phyloP scores from a whole-genome alignment of 2,329 filamentous ascomycete species.

The Didymosphaeria variabile region DNA sequence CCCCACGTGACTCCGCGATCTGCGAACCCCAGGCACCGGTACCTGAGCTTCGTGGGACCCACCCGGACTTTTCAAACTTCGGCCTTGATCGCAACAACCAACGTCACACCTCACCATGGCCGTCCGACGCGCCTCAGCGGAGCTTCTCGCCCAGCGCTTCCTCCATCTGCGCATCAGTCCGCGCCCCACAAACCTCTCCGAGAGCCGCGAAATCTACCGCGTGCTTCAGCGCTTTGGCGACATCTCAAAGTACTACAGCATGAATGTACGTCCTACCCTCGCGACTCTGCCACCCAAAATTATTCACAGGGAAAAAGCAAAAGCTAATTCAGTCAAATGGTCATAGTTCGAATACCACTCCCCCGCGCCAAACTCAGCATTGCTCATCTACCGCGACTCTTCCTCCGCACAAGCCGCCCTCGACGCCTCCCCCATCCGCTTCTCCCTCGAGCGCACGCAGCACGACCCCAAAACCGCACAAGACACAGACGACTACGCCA shows the following conservation, averaged over 20 bases:
- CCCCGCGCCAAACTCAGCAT: slow-evolving; percentile 52
- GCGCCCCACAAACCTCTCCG: slow-evolving; percentile 57
- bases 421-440: slow-evolving; percentile 56
- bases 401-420: slow-evolving; percentile 53
- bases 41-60: slow-evolving; percentile 3
- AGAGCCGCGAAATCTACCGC: slow-evolving; percentile 59
- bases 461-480: slow-evolving; percentile 13
- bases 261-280: slow-evolving; percentile 44
- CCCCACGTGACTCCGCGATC: slow-evolving; percentile 27
- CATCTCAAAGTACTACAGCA: slow-evolving; percentile 57
- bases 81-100: slow-evolving; percentile 10
- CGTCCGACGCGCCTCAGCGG: slow-evolving; percentile 32
- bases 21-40: slow-evolving; percentile 8
- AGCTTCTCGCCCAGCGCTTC: slow-evolving; percentile 50
- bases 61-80: slow-evolving; percentile 9
- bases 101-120: slow-evolving; percentile 35
- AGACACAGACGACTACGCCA: slow-evolving; percentile 1
- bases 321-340: background rate
- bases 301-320: background rate
- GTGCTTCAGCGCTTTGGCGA: slow-evolving; percentile 60
- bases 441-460: slow-evolving; percentile 51
- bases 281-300: background rate
- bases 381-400: slow-evolving; percentile 58
- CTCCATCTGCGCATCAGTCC: slow-evolving; percentile 59
- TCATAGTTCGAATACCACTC: slow-evolving; percentile 56